Evolutionary conservation across 768 basidiomycete genomes (phyloP).

Genomic region (Lenzites betulinus): DNA sequence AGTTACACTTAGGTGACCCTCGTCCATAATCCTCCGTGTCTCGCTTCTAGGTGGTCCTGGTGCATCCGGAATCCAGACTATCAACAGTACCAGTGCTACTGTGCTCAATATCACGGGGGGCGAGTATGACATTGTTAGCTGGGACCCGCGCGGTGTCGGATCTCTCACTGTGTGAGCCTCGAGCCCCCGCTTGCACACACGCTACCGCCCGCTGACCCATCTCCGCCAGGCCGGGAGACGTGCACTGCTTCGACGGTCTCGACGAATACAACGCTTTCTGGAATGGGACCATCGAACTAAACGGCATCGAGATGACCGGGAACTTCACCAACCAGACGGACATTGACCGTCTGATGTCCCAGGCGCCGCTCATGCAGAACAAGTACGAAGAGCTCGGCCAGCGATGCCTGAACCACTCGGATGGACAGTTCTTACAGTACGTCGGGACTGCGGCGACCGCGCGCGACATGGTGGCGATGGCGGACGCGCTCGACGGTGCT

Average conservation of each 20-base stretch:
- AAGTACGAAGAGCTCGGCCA: conserved; percentile 12
- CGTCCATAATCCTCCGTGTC: too few relatives aligned
- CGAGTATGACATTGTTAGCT: conserved; percentile 14
- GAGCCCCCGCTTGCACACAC: neutral
- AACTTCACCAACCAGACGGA: conserved; percentile 13
- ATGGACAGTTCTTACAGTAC: conserved; percentile 7
- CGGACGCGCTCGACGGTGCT: conserved; percentile 19
- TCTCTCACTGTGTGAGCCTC: conserved; percentile 3
- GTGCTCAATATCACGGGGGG: conserved; percentile 6
- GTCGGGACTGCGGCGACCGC: conserved; percentile 14
- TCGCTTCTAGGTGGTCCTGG: conserved; percentile 13
- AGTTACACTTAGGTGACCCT: neutral
- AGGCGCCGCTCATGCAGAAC: conserved; percentile 14
- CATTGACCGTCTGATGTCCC: conserved; percentile 4
- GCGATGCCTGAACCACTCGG: conserved; percentile 2
- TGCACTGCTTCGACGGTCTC: conserved; percentile 8
- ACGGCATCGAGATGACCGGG: conserved; percentile 11
- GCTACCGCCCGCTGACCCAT: neutral
- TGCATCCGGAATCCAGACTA: neutral
- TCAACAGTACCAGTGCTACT: neutral
- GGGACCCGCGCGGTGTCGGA: conserved; percentile 19
- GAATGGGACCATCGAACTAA: conserved; percentile 11
- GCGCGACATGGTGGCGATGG: conserved; percentile 16
- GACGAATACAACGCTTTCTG: conserved; percentile 11
- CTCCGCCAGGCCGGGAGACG: conserved; percentile 6